These are phyloP conservation scores for Fraxinus latifolia DNA, from an alignment of 305 asterid species.

Conservation along the genomic window DNA sequence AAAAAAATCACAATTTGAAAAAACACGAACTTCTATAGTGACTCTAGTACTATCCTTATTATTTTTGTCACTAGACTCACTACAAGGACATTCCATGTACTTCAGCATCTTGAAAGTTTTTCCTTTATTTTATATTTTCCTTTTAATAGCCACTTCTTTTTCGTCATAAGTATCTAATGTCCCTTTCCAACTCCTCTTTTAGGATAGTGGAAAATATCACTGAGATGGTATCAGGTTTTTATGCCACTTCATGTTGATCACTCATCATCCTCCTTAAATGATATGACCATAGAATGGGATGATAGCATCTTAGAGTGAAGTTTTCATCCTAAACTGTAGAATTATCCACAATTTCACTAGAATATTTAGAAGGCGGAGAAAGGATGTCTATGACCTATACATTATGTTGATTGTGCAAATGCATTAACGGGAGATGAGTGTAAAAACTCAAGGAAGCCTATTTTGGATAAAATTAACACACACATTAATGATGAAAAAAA, in stretches of 20 bases:
- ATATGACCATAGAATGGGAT: neutral
- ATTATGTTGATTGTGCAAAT: neutral
- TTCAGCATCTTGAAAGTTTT: neutral
- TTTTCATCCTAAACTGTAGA: neutral
- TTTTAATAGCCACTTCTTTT: neutral
- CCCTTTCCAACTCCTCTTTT: slow-evolving; percentile 11
- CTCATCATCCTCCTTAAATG: neutral
- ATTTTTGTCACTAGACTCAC: neutral
- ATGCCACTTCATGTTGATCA: neutral
- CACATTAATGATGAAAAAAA: neutral
- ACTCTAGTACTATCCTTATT: neutral
- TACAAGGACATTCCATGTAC: neutral
- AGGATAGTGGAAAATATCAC: neutral
- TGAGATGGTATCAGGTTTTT: slow-evolving; percentile 1
- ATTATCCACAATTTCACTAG: neutral
- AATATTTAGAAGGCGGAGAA: slow-evolving; percentile 1
- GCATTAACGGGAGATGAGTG: neutral
- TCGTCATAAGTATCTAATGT: neutral
- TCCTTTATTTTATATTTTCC: neutral
- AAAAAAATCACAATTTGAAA: neutral
- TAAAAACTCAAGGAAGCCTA: neutral
- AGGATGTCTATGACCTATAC: neutral
- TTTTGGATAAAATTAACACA: neutral
- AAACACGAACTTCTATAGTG: neutral
- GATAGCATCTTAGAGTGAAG: neutral